A percentile compares a stretch with the other conserved stretches of the same genome.
Evolutionary conservation across 805 yeast species (phyloP).

Genomic region (Barnettozyma pratensis): DNA sequence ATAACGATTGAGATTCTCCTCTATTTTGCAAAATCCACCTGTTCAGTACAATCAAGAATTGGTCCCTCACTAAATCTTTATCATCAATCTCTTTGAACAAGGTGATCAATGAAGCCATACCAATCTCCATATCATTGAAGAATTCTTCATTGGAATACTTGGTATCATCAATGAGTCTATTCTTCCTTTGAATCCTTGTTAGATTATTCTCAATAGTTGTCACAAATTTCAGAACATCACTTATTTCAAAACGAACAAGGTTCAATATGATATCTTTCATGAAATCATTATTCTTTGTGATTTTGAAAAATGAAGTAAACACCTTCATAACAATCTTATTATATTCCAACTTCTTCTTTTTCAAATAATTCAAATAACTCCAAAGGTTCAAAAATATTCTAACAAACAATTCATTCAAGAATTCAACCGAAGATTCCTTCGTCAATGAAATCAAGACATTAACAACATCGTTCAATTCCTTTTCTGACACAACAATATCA

Average conservation of each 20-base stretch:
- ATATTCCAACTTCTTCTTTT: conserved; percentile 26
- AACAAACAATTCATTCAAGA: conserved; percentile 29
- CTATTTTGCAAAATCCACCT: conserved; percentile 47
- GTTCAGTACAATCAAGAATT: conserved; percentile 48
- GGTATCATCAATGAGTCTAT: background rate
- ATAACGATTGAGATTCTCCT: background rate
- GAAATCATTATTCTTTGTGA: conserved; percentile 24
- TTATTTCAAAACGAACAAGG: conserved; percentile 26
- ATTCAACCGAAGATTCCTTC: conserved; percentile 35
- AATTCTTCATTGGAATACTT: conserved; percentile 25
- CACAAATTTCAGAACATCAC: conserved; percentile 31
- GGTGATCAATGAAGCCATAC: conserved; percentile 36
- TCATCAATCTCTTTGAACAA: conserved; percentile 49
- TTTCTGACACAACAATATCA: conserved; percentile 37
- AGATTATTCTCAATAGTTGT: conserved; percentile 32
- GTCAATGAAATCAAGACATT: conserved; percentile 63
- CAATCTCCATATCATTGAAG: conserved; percentile 39
- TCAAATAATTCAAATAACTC: conserved; percentile 32
- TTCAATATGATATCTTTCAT: conserved; percentile 27
- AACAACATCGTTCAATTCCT: conserved; percentile 52
- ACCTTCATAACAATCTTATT: conserved; percentile 28
- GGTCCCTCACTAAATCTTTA: conserved; percentile 32
- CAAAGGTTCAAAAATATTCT: conserved; percentile 30
- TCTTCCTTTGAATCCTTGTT: conserved; percentile 27
- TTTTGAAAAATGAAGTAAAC: conserved; percentile 28